A percentile compares a stretch with the other conserved stretches of the same genome.
These are phyloP conservation scores for Sporothrix protearum DNA, from an alignment of 2,329 filamentous ascomycete species.

Conservation along the genomic window DNA sequence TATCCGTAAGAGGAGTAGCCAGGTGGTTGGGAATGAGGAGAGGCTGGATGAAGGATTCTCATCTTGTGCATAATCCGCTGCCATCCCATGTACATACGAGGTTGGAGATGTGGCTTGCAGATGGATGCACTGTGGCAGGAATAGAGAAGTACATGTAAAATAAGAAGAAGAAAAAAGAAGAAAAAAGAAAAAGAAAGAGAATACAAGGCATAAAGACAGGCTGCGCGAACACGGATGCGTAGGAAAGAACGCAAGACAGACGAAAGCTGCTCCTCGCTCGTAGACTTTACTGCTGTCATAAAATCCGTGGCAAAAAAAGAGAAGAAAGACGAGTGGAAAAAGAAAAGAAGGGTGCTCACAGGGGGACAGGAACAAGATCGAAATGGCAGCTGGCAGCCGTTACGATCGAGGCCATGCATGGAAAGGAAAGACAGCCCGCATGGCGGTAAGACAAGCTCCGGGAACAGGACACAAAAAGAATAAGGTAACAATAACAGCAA, in stretches of 20 bases:
- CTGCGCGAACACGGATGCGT: neutral
- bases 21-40: neutral
- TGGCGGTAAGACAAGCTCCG: neutral
- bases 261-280: neutral
- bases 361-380: neutral
- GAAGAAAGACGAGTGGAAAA: neutral
- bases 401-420: neutral
- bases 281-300: neutral
- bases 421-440: neutral
- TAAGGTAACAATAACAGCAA: no score
- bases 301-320: neutral
- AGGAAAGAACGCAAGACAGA: neutral
- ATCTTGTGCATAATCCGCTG: neutral
- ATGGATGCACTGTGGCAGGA: neutral
- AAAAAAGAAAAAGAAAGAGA: neutral
- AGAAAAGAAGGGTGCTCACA: neutral
- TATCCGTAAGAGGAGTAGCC: neutral
- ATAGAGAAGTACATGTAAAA: neutral
- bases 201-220: neutral
- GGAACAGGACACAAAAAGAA: neutral
- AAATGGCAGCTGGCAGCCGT: neutral
- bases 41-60: neutral
- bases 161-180: neutral
- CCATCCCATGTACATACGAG: neutral
- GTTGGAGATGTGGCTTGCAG: neutral